Conservation (phyloP, 352 stramenopile species). For the Phytophthora foliorum region DNA sequence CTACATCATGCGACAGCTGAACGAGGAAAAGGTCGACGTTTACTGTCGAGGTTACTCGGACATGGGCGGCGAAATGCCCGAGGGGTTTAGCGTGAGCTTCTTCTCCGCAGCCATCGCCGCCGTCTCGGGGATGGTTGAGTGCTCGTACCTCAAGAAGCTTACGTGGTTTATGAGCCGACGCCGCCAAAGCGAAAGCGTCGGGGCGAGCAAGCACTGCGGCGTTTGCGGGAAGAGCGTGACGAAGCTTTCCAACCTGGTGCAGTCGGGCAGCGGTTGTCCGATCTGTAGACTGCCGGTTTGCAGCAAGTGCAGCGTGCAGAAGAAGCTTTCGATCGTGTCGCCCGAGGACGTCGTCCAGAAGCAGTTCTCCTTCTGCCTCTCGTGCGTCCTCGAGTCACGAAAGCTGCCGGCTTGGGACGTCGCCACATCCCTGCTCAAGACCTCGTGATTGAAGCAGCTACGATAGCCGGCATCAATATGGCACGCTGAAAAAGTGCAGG, state of each 20-base stretch:
- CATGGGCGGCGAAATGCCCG: slow-evolving; percentile 50
- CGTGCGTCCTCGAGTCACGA: slow-evolving; percentile 56
- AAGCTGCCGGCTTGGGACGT: slow-evolving; percentile 52
- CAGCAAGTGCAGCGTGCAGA: slow-evolving; percentile 55
- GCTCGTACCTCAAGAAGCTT: slow-evolving; percentile 70
- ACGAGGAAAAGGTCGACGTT: slow-evolving; percentile 50
- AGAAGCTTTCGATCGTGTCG: slow-evolving; percentile 50
- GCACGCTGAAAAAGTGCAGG: neutral
- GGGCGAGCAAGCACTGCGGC: slow-evolving; percentile 30
- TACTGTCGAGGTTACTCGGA: slow-evolving; percentile 61
- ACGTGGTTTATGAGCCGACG: slow-evolving; percentile 55
- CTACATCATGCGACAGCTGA: slow-evolving; percentile 56
- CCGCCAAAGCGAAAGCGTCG: slow-evolving; percentile 19
- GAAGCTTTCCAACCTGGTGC: slow-evolving; percentile 36
- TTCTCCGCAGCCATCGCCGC: slow-evolving; percentile 48
- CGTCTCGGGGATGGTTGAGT: slow-evolving; percentile 52
- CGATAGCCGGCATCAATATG: neutral
- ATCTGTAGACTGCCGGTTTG: slow-evolving; percentile 50
- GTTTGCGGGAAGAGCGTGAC: slow-evolving; percentile 40
- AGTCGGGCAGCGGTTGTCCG: slow-evolving; percentile 31
- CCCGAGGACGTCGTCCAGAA: slow-evolving; percentile 51
- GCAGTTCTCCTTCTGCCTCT: slow-evolving; percentile 62
- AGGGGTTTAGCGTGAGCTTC: slow-evolving; percentile 48
- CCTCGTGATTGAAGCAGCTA: slow-evolving; percentile 19
- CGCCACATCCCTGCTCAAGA: slow-evolving; percentile 38